Conservation (phyloP, 306 rosid genomes). For the Dicorynia guianensis region DNA sequence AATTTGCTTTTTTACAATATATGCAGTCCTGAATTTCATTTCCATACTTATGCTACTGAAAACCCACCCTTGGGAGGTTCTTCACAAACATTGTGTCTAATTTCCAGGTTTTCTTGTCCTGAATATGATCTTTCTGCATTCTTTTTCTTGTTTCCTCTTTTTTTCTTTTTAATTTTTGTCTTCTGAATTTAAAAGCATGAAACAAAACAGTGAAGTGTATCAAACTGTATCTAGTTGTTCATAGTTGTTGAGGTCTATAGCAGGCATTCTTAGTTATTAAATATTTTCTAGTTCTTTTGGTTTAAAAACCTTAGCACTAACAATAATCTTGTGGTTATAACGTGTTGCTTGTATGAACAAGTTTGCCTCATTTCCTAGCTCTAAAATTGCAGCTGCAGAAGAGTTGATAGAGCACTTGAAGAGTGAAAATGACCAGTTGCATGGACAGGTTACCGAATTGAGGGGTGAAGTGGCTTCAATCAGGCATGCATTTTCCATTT, state of each 20-base stretch:
- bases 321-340: neutral
- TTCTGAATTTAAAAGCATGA: conserved; percentile 13
- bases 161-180: neutral
- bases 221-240: conserved; percentile 3
- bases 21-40: neutral
- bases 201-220: neutral
- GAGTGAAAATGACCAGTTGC: conserved; percentile 66
- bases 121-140: neutral
- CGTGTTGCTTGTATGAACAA: neutral
- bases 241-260: conserved; percentile 1
- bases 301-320: conserved; percentile 13
- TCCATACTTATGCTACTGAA: neutral
- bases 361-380: conserved; percentile 14
- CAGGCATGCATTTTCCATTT: conserved; percentile 58
- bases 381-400: conserved; percentile 72
- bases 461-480: conserved; percentile 65
- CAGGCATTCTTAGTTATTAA: neutral
- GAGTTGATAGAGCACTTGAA: conserved; percentile 72
- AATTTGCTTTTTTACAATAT: neutral
- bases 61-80: neutral
- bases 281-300: neutral
- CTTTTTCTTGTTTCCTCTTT: neutral
- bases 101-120: neutral
- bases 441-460: conserved; percentile 62
- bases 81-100: neutral